These are phyloP conservation scores for Collybia mongolica DNA, from an alignment of 768 basidiomycete species.

Conservation along the genomic window DNA sequence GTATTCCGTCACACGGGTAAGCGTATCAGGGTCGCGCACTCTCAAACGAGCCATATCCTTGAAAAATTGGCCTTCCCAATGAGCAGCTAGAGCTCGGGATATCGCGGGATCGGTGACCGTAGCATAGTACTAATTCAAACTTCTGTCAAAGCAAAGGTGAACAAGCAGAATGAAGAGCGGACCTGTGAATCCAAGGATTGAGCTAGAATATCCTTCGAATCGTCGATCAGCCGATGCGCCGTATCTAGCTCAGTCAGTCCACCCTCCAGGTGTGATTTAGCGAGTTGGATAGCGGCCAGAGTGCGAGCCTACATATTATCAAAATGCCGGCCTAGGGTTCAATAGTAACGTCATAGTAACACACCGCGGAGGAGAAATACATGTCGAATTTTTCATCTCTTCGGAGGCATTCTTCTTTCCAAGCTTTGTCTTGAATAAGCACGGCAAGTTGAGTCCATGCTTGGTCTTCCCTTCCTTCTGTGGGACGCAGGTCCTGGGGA, in stretches of 20 bases:
- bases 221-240: slow-evolving; percentile 64
- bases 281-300: slow-evolving; percentile 49
- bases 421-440: slow-evolving; percentile 50
- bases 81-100: slow-evolving; percentile 75
- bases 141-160: neutral
- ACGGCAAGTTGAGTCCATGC: slow-evolving; percentile 57
- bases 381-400: slow-evolving; percentile 93
- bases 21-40: slow-evolving; percentile 83
- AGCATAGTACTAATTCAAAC: slow-evolving; percentile 56
- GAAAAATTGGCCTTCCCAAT: slow-evolving; percentile 92
- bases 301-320: slow-evolving; percentile 41
- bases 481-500: slow-evolving; percentile 44
- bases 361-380: slow-evolving; percentile 78
- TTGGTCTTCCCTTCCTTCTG: slow-evolving; percentile 45
- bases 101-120: slow-evolving; percentile 87
- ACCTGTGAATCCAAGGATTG: slow-evolving; percentile 75
- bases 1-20: slow-evolving; percentile 96
- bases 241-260: slow-evolving; percentile 39
- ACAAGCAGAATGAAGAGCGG: slow-evolving; percentile 17
- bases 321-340: slow-evolving; percentile 14
- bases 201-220: slow-evolving; percentile 76
- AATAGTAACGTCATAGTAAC: slow-evolving; percentile 23
- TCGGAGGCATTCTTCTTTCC: slow-evolving; percentile 70
- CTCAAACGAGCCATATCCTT: slow-evolving; percentile 87
- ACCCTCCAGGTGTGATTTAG: slow-evolving; percentile 39